phyloP scores from a whole-genome alignment of 306 rosid genomes.

The Lathyrus aphaca region DNA sequence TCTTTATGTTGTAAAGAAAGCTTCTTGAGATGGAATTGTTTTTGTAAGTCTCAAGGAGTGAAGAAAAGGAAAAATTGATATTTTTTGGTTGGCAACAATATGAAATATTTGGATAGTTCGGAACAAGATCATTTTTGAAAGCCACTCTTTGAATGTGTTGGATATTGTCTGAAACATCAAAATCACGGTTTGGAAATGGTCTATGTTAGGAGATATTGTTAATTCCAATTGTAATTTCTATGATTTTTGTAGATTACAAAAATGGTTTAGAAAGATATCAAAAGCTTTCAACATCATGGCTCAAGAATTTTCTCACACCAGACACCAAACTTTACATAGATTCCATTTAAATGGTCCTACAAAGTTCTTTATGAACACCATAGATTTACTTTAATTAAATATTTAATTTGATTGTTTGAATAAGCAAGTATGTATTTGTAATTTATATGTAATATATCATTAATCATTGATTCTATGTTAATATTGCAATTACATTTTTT shows the following conservation, averaged over 20 bases:
- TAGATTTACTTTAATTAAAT: neutral
- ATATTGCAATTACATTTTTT: neutral
- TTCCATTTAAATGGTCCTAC: neutral
- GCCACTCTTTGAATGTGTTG: no score
- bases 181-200: no score
- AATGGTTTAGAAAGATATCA: constrained; percentile 46
- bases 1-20: no score
- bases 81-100: no score
- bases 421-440: neutral
- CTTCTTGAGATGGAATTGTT: no score
- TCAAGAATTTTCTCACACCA: constrained; percentile 47
- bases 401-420: neutral
- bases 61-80: no score
- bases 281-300: constrained; percentile 56
- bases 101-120: no score
- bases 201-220: no score
- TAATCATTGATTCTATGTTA: neutral
- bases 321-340: neutral
- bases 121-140: no score
- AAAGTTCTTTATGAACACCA: neutral
- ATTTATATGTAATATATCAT: neutral
- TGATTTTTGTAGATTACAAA: constrained; percentile 51
- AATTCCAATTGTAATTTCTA: no score
- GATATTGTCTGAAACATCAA: no score
- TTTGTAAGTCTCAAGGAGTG: no score